Evolutionary conservation across 768 basidiomycete species (phyloP), one percentile per base, ranked within the genome.

Genomic region (Pleurotus cornucopiae): DNA sequence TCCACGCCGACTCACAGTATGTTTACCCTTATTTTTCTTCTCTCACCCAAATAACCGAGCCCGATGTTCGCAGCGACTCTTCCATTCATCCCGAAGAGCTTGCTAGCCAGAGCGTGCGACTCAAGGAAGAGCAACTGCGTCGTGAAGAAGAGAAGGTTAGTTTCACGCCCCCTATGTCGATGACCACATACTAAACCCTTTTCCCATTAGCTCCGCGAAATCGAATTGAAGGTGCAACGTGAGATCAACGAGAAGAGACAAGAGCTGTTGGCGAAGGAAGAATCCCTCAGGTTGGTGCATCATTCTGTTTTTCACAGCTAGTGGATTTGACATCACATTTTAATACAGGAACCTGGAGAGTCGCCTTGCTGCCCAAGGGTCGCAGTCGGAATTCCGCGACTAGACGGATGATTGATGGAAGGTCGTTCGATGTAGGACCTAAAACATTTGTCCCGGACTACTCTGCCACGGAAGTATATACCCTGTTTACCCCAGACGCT

Each of bases 201-300:
- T 38, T 44, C 11, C 12, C 55, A 57, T 16, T 49, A 92, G 87
- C 81, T 99, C 61, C 93, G 96, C 60, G 97, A 99, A 76, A 91
- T 98, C 71, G 97, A 99, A 71, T 83, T 98, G 71, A 95, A 94
- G 71, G 94, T 98, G 25, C 95, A 98, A 72, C 84, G 97, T 48
- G 97, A 99, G 78, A 93, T 99, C 72, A 92, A 91, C 68, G 91
- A 98, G 78, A 95, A 96, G 77, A 81, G 94, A 66, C 96, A 98
- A 69, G 96, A 98, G 68, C 75, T 98, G 59, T 74, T 97, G 65
- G 97, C 96, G 40, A 97, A 96, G 71, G 96, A 97, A 70, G 95
- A 97, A 71, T 90, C 91, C 44, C 88, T 93, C 64, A 83, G 89
- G 89, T 90, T 58, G 53, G 81, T 58, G 6, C 49, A 55, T 56